Base-by-base conservation (phyloP, 345 rosid species). In the Eucalyptus albens region DNA sequence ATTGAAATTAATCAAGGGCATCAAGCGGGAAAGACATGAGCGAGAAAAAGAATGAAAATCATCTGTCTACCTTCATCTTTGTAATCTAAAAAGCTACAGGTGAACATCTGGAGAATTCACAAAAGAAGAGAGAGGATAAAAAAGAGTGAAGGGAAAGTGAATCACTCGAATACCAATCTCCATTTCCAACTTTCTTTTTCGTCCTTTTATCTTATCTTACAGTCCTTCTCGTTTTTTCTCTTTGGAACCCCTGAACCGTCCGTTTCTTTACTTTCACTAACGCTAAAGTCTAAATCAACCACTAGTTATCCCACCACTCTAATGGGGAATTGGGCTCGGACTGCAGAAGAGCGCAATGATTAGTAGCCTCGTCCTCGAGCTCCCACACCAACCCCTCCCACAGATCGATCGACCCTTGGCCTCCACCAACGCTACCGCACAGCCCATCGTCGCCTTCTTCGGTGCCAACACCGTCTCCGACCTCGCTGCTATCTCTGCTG, bases 291-390 rank as follows among this genome's bases (percentile, higher is more conserved):
- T n/a, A 29, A 40, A 45, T 47, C 45, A 6, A 77, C 27, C 83
- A 37, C 88, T 56, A 56, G 12, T 77, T 82, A 8, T 14, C 11
- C 65, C 67, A 83, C 24, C 31, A 40, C 50, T 53, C 59, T 31
- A 5, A 6, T 93, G 94, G 93, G 94, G 93, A 93, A 93, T 94
- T 94, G 4, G 96, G 92, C 90, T 94, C 91, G 45, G 98, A 94
- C 87, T 95, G 98, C 86, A 97, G 50, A 91, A 95, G 86, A 26
- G 95, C 91, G 89, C 92, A 93, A 88, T 95, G 96, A 87, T 94
- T 93, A 89, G 97, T 97, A 53, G 94, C 93, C 87, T 94, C 96
- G 80, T 97, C 97, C 89, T 96, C 98, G 86, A 95, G 94, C 89
- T 95, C 97, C 99, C 98, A 97, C 91, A 95, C 87, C 50, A 45